Base-by-base conservation (phyloP, 2,329 filamentous ascomycete genomes). In the Botryotinia calthae region DNA sequence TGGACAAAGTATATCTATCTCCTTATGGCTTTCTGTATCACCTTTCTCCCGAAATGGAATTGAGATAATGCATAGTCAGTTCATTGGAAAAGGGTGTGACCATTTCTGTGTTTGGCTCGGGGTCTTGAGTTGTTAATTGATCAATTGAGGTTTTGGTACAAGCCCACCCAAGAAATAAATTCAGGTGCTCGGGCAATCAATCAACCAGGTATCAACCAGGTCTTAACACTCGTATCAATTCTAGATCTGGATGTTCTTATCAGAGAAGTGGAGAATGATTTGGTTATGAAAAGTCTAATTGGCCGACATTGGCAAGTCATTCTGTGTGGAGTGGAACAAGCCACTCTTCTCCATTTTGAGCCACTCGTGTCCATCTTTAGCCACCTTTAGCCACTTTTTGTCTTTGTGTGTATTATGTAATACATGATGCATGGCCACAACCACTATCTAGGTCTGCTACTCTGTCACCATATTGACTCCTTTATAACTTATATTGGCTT, bases 1-100 rank as follows among this genome's bases (percentile, higher is more conserved):
- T 31, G n/a, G 65, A 44, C 65, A 42, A 25, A n/a, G 56, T 68
- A 31, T 68, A 56, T 56, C 48, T 68, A 56, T 56, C 48, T 44
- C 34, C 14, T 6, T 42, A 22, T 56, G 7, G 16, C 22, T 48
- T 65, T 56, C 37, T 31, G 51, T 42, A 20, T 68, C 8, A 56
- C 34, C 48, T 31, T 42, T 18, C n/a, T 31, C 25, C 40, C 48
- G 18, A 56, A 56, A 37, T 12, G 18, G 37, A 22, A 42, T 56
- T 2, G 28, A 56, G 37, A 56, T 18, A 42, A 56, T 68, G 65
- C 48, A 68, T 68, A 10, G 18, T 44, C 37, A 56, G 12, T 42
- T 68, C 48, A 44, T 56, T 3, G 8, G 25, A n/a, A 51, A 37
- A n/a, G 25, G n/a, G 12, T 51, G 25, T 51, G 22, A 66, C 40